phyloP scores from a whole-genome alignment of 129 eudicot genomes.

The Chrysanthemum makinoi region DNA sequence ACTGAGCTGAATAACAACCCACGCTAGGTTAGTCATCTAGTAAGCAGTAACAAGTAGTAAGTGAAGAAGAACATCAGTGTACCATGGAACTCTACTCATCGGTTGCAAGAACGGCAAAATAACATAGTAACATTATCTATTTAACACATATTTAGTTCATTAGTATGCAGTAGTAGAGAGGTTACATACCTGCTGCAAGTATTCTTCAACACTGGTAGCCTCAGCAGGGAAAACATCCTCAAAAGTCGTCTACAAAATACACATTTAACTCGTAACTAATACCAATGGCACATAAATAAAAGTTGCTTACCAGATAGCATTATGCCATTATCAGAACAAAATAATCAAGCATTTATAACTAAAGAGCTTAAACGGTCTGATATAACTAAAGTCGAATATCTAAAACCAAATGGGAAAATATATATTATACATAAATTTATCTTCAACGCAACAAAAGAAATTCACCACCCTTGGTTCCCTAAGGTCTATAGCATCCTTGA shows the following conservation, averaged over 20 bases:
- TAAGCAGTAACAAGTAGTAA: neutral
- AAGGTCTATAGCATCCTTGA: neutral
- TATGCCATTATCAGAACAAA: neutral
- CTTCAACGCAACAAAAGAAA: neutral
- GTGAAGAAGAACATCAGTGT: neutral
- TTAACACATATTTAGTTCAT: conserved; percentile 3
- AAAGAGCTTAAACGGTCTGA: neutral
- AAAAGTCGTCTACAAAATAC: conserved; percentile 66
- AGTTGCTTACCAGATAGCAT: neutral
- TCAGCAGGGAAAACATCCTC: conserved; percentile 97
- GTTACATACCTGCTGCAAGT: conserved; percentile 79
- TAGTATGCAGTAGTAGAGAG: neutral
- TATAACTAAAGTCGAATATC: neutral
- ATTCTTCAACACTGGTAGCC: conserved; percentile 93
- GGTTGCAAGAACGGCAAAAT: neutral
- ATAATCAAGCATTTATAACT: conserved; percentile 9
- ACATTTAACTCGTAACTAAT: conserved; percentile 4
- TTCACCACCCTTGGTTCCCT: conserved; percentile 3
- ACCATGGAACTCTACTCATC: neutral
- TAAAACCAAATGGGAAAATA: neutral
- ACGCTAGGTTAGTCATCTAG: neutral
- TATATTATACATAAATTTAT: neutral
- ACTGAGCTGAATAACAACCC: conserved; percentile 7
- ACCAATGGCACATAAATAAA: conserved; percentile 5
- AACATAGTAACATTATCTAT: neutral